Percentiles rank a stretch among this genome's conserved stretches.
These are phyloP conservation scores for Fraxinus floribunda DNA, from an alignment of 305 asterid species.

Conservation along the genomic window DNA sequence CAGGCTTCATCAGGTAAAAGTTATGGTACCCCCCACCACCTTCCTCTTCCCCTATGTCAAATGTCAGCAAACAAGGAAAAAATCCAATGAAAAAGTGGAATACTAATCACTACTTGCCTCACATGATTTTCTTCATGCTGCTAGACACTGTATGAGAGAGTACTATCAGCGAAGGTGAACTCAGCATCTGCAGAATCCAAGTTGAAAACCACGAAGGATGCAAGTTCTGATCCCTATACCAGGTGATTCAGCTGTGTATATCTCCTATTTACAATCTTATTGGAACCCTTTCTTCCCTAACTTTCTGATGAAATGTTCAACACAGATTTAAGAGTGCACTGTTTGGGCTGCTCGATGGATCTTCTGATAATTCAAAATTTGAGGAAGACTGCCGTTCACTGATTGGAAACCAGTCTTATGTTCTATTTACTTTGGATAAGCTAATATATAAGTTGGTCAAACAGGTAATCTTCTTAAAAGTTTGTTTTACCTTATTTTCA, in stretches of 20 bases:
- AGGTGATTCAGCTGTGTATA: slow-evolving; percentile 21
- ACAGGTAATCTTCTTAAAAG: slow-evolving; percentile 44
- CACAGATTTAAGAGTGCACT: slow-evolving; percentile 88
- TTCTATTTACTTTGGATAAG: slow-evolving; percentile 94
- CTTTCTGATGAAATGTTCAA: not conserved
- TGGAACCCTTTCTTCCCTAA: not conserved
- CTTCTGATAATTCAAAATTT: slow-evolving; percentile 81
- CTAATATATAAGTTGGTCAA: slow-evolving; percentile 90
- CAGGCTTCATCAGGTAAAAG: slow-evolving; percentile 89
- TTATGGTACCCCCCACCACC: not conserved
- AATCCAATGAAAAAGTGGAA: not conserved
- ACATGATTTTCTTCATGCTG: not conserved
- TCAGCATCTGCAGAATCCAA: slow-evolving; percentile 29
- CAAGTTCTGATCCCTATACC: slow-evolving; percentile 33
- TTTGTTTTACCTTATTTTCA: not conserved
- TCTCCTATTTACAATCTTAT: slow-evolving; percentile 1
- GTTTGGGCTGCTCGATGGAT: slow-evolving; percentile 93
- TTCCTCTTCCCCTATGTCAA: not conserved
- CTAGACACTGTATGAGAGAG: slow-evolving; percentile 32
- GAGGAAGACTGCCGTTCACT: slow-evolving; percentile 95
- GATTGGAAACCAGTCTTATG: slow-evolving; percentile 93
- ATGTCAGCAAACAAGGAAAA: not conserved
- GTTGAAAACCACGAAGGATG: slow-evolving; percentile 28
- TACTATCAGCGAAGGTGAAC: slow-evolving; percentile 32
- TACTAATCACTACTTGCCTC: not conserved